A percentile compares a stretch with the other conserved stretches of the same genome.
Evolutionary conservation across 1,284 basidiomycete species (phyloP).

Genomic region (Agroathelia rolfsii): DNA sequence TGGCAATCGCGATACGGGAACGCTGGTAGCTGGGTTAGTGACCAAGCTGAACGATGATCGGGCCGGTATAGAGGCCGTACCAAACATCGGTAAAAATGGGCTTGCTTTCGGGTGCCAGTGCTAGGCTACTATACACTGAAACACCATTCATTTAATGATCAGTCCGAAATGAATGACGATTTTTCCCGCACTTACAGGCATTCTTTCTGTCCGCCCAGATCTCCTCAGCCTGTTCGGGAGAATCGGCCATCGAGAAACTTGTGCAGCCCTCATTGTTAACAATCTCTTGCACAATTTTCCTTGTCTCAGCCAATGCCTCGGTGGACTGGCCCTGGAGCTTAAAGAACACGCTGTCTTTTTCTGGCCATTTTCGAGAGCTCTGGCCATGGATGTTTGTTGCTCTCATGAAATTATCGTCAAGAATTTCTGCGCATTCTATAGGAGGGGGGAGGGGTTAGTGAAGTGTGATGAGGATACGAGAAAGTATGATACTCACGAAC

Average conservation of each 20-base stretch:
- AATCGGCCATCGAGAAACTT: constrained; percentile 61
- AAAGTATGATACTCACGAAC: constrained; percentile 40
- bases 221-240: constrained; percentile 59
- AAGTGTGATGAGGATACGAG: not conserved
- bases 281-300: constrained; percentile 46
- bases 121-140: constrained; percentile 63
- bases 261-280: constrained; percentile 57
- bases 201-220: constrained; percentile 87
- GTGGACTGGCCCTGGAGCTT: constrained; percentile 74
- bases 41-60: constrained; percentile 2
- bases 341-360: constrained; percentile 74
- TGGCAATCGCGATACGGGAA: constrained; percentile 75
- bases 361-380: constrained; percentile 50
- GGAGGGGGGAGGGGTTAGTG: constrained; percentile 4
- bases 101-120: constrained; percentile 49
- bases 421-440: constrained; percentile 68
- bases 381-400: constrained; percentile 60
- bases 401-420: constrained; percentile 63
- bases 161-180: too few species aligned
- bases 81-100: constrained; percentile 84
- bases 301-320: constrained; percentile 53
- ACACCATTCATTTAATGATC: too few species aligned
- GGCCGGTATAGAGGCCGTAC: too few species aligned
- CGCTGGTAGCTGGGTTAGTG: constrained; percentile 29
- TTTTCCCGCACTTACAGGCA: constrained; percentile 72